These are phyloP conservation scores for Conidiobolus incongruus DNA, from an alignment of 371 early-diverging fungal genomes.

Conservation along the genomic window DNA sequence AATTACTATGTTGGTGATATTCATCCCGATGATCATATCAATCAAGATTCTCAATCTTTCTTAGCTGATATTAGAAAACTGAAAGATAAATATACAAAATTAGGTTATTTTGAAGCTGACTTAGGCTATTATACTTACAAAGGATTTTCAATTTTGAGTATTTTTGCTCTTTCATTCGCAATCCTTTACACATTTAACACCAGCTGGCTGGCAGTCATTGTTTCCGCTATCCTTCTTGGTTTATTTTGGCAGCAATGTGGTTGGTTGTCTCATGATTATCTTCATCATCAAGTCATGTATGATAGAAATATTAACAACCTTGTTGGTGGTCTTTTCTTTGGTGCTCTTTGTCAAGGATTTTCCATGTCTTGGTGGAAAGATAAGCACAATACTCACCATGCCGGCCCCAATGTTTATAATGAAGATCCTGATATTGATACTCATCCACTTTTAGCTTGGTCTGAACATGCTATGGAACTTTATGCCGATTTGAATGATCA, in stretches of 20 bases:
- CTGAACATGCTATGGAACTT: constrained; percentile 49
- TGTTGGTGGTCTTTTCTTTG: constrained; percentile 30
- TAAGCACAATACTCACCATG: constrained; percentile 81
- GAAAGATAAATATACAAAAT: constrained; percentile 22
- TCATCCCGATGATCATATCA: background rate
- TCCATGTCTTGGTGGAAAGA: constrained; percentile 68
- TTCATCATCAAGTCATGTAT: constrained; percentile 63
- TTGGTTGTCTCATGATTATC: constrained; percentile 73
- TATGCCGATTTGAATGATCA: constrained; percentile 44
- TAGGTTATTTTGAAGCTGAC: constrained; percentile 41
- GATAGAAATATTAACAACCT: constrained; percentile 36
- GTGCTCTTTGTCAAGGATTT: constrained; percentile 57
- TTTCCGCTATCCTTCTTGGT: constrained; percentile 26
- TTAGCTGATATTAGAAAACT: constrained; percentile 37
- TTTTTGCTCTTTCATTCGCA: constrained; percentile 26
- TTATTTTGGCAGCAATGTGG: too few relatives aligned
- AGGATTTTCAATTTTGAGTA: constrained; percentile 23
- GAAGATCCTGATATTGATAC: too few relatives aligned
- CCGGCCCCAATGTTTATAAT: constrained; percentile 60
- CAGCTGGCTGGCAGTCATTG: constrained; percentile 17
- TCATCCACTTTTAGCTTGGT: constrained; percentile 63
- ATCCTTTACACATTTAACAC: constrained; percentile 10
- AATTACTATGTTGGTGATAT: constrained; percentile 31
- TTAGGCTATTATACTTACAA: too few relatives aligned
- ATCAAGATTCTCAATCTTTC: constrained; percentile 12